These are phyloP conservation scores for Pseudopyrenochaeta lycopersici DNA, from an alignment of 2,329 filamentous ascomycete genomes.

Conservation along the genomic window DNA sequence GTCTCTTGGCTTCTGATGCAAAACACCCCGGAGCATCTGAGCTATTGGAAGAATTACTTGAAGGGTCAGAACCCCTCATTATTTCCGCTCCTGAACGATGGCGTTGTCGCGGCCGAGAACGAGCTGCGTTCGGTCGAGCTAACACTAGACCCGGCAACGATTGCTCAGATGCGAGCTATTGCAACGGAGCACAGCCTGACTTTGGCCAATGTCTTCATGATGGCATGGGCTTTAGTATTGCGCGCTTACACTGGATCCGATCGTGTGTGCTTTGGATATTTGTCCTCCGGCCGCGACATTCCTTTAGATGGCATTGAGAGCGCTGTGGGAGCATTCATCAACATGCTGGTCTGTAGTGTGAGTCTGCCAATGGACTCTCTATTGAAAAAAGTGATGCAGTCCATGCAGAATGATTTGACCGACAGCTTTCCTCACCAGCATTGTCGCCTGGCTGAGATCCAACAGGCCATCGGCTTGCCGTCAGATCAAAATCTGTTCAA, in stretches of 20 bases:
- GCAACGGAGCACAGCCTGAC: too few species aligned
- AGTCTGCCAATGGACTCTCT: background rate
- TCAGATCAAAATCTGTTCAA: background rate
- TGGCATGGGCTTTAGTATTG: slow-evolving; percentile 31
- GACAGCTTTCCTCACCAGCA: background rate
- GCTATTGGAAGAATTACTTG: too few species aligned
- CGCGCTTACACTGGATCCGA: slow-evolving; percentile 31
- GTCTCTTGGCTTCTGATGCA: too few species aligned
- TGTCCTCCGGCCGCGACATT: slow-evolving; percentile 44
- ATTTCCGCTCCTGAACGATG: too few species aligned
- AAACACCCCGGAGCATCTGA: too few species aligned
- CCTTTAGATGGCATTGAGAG: slow-evolving; percentile 52
- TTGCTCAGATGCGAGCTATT: too few species aligned
- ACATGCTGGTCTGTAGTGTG: slow-evolving; percentile 25
- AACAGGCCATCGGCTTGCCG: background rate
- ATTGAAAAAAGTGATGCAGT: background rate
- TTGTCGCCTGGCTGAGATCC: background rate
- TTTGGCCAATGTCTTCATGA: background rate
- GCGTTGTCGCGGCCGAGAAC: too few species aligned
- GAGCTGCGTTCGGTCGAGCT: too few species aligned
- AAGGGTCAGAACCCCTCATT: too few species aligned
- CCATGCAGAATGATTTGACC: background rate
- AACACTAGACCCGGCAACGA: too few species aligned
- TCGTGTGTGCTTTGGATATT: slow-evolving; percentile 52
- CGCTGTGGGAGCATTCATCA: slow-evolving; percentile 51